phyloP scores from a whole-genome alignment of 2,329 filamentous ascomycete genomes.

The Pseudogymnoascus sp. region DNA sequence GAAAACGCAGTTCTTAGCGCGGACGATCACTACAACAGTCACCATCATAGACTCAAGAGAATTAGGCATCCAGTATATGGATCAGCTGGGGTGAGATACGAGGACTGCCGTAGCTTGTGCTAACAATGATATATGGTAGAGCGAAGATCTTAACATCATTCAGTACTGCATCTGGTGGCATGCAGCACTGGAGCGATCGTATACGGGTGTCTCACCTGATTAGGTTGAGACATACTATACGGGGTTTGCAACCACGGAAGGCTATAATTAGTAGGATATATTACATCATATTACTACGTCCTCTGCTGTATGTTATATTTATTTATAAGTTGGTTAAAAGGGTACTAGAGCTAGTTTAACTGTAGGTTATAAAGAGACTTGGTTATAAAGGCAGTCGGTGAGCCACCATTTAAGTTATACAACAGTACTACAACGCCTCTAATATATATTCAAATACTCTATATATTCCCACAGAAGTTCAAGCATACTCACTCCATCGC shows the following conservation, averaged over 20 bases:
- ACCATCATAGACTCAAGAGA: no score
- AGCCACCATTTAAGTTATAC: not conserved
- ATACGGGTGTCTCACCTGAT: not conserved
- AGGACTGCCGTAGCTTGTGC: not conserved
- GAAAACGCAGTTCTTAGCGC: no score
- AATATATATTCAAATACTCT: not conserved
- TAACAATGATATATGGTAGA: not conserved
- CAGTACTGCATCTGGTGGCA: not conserved
- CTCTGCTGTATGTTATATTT: not conserved
- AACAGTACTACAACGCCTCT: not conserved
- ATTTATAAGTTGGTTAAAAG: not conserved
- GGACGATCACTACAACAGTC: no score
- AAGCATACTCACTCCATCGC: not conserved
- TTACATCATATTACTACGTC: not conserved
- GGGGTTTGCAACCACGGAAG: not conserved
- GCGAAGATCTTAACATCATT: not conserved
- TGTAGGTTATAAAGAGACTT: no score
- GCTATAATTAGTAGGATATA: not conserved
- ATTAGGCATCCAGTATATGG: not conserved
- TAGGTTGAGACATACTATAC: not conserved
- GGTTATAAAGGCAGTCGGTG: not conserved
- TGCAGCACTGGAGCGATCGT: not conserved
- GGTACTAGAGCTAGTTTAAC: not conserved
- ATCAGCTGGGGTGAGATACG: not conserved
- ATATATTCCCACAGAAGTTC: not conserved